These are phyloP conservation scores for Russula earlei DNA, from an alignment of 768 basidiomycete genomes.

Conservation along the genomic window DNA sequence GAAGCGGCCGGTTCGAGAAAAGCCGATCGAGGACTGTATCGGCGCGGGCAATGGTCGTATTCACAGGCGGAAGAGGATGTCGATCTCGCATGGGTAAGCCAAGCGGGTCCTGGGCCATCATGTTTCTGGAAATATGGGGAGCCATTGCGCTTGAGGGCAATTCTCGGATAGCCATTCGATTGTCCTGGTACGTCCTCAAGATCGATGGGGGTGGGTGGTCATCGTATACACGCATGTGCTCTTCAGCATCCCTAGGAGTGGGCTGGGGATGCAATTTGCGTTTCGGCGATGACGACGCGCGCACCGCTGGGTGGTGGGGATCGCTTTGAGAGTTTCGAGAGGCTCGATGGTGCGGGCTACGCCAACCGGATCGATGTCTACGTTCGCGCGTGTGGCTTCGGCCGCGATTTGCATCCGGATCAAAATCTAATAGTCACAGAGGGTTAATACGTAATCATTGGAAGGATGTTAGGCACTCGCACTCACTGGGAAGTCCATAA, in stretches of 20 bases:
- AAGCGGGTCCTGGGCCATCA: not conserved
- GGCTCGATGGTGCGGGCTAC: conserved; percentile 14
- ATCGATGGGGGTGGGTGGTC: conserved; percentile 35
- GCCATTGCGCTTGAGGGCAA: not conserved
- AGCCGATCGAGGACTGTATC: conserved; percentile 14
- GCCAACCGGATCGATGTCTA: conserved; percentile 18
- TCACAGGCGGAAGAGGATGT: not conserved
- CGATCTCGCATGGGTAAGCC: not conserved
- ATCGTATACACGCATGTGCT: conserved; percentile 23
- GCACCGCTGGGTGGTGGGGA: conserved; percentile 8
- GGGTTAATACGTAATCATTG: not conserved
- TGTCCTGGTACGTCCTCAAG: conserved; percentile 25
- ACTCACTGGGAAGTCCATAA: conserved; percentile 3
- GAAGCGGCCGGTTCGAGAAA: conserved; percentile 6
- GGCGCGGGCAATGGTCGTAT: not conserved
- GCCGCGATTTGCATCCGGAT: not conserved
- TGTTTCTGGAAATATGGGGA: not conserved
- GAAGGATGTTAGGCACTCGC: not conserved
- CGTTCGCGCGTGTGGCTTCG: not conserved
- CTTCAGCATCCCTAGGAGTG: conserved; percentile 19
- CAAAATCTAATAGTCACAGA: not conserved
- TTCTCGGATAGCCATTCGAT: not conserved
- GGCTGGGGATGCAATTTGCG: conserved; percentile 18
- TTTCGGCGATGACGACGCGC: conserved; percentile 15
- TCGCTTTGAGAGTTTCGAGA: conserved; percentile 17